Evolutionary conservation across 2,329 filamentous ascomycete species (phyloP).

Genomic region (Samsoniella hepiali): DNA sequence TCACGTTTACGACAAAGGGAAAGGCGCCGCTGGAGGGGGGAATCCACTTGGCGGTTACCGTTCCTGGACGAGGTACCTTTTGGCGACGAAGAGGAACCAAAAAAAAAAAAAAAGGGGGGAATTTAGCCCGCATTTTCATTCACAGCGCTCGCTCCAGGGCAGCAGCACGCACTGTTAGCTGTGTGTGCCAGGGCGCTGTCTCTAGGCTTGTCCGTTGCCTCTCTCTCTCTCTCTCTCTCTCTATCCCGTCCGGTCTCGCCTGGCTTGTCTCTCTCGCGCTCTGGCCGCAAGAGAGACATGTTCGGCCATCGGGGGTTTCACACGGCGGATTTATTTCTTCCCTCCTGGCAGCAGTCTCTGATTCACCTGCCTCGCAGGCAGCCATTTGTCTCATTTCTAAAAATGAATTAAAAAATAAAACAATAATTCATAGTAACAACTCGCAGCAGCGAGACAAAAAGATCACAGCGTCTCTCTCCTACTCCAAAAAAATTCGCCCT

Average conservation of each 20-base stretch:
- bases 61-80: background rate
- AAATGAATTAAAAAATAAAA: background rate
- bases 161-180: too few relatives aligned
- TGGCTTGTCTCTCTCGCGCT: too few relatives aligned
- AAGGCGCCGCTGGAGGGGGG: background rate
- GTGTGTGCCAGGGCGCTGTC: too few relatives aligned
- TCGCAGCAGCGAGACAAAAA: too few relatives aligned
- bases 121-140: background rate
- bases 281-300: background rate
- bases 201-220: too few relatives aligned
- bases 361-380: background rate
- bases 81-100: too few relatives aligned
- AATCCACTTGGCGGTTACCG: constrained; percentile 9
- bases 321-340: background rate
- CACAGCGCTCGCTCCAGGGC: background rate
- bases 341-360: too few relatives aligned
- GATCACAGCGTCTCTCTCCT: too few relatives aligned
- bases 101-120: too few relatives aligned
- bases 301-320: background rate
- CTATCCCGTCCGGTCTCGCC: background rate
- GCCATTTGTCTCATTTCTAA: background rate
- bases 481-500: background rate
- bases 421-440: background rate
- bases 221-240: background rate
- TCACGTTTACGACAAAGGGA: constrained; percentile 8